Evolutionary conservation across 2,329 filamentous ascomycete genomes (phyloP), one percentile per base, ranked within the genome.

Genomic region (Cladosporium austrohemisphaericum): DNA sequence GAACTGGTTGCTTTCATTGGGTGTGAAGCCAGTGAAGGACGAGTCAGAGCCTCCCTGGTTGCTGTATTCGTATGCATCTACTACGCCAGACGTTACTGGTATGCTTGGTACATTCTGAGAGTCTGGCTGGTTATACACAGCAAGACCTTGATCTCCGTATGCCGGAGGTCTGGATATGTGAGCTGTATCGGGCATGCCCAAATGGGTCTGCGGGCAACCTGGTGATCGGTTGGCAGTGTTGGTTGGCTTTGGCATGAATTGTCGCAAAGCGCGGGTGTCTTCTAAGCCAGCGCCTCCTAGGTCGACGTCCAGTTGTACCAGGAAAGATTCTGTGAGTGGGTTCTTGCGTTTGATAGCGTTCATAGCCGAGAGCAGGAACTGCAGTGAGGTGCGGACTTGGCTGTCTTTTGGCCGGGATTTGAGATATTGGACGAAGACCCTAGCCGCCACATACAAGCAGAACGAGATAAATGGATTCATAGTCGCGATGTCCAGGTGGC

Each of bases 391-490:
- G 14, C 76, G 81, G 56, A 81, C 86, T 67, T 82, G 87, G 62
- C 77, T 81, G 67, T 97, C 92, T 23, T 92, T 85, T 0, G 91
- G 89, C n/a, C 86, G 79, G 50, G 87, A 93, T 68, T 95, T 96
- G n/a, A 97, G 76, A 62, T 94, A 96, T 65, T 97, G 92, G 6
- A 97, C 85, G 63, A 97, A 97, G 0, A 97, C 92, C 44, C 93
- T 81, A 18, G 92, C 88, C 9, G 92, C 86, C n/a, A 97, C 91
- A 60, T 96, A 97, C 35, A 98, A 78, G 63, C 90, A 95, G 68
- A 97, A 97, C 0, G 89, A 90, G 60, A 95, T 86, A 65, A 96
- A 97, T 0, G 92, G 89, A 58, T 96, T 95, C 81, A 95, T 88
- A 52, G 79, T 72, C 38, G 87, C 82, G 44, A 96, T 74, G 65